Percentiles rank a stretch among this genome's conserved stretches.
Evolutionary conservation across 1,284 basidiomycete species (phyloP).

Genomic region (Xerocomus tenax): DNA sequence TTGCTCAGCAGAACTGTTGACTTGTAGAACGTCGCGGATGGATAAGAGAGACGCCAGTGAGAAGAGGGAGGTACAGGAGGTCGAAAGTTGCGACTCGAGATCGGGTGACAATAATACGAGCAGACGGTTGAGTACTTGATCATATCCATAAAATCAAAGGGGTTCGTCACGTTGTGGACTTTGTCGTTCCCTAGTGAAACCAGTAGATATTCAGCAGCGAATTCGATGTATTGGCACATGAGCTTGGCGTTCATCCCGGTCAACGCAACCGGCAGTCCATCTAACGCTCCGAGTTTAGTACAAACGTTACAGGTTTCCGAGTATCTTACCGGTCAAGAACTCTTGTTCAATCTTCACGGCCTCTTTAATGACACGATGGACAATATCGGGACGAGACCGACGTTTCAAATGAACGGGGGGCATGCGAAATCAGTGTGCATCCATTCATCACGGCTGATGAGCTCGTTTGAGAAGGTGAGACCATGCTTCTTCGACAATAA

Average conservation of each 20-base stretch:
- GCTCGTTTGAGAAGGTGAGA: conserved; percentile 92
- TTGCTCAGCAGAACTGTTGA: neutral
- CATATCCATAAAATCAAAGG: too few relatives aligned
- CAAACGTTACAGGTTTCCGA: neutral
- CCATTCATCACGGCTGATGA: conserved; percentile 96
- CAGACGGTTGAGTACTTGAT: conserved; percentile 13
- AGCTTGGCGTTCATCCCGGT: too few relatives aligned
- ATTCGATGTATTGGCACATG: too few relatives aligned
- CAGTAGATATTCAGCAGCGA: conserved; percentile 40
- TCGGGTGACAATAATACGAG: conserved; percentile 14
- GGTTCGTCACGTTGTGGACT: conserved; percentile 63
- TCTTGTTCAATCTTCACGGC: conserved; percentile 82
- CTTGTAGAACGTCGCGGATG: conserved; percentile 19
- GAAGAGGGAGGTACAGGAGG: conserved; percentile 1
- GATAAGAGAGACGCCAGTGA: conserved; percentile 20
- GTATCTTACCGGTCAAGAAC: conserved; percentile 62
- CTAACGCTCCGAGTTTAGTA: conserved; percentile 27
- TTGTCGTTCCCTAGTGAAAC: conserved; percentile 79
- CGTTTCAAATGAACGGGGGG: conserved; percentile 77
- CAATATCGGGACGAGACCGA: conserved; percentile 73
- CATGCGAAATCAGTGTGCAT: conserved; percentile 99
- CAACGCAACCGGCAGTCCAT: conserved; percentile 44
- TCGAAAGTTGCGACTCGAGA: conserved; percentile 5
- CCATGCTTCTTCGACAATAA: conserved; percentile 97
- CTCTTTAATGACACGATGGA: conserved; percentile 68